Evolutionary conservation across 169 alveolate species (phyloP).

Genomic region (Miamiensis avidus): DNA sequence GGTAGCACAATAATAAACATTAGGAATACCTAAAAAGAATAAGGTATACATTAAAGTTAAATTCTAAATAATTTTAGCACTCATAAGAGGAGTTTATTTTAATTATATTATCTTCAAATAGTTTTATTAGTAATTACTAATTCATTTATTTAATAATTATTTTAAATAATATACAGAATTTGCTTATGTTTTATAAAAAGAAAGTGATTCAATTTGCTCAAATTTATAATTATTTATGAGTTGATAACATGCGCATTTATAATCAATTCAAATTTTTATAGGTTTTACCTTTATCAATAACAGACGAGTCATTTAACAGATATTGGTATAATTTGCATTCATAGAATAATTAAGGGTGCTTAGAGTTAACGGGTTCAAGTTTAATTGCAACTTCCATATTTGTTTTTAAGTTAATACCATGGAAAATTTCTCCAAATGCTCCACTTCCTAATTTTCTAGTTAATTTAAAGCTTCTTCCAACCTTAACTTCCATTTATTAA

Average conservation of each 20-base stretch:
- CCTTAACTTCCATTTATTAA: slow-evolving; percentile 54
- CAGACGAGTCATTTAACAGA: slow-evolving; percentile 33
- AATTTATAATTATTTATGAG: neutral
- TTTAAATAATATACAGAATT: neutral
- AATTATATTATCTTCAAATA: neutral
- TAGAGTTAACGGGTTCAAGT: slow-evolving; percentile 56
- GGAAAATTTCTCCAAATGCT: slow-evolving; percentile 83
- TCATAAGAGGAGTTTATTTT: slow-evolving; percentile 1
- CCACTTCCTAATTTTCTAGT: slow-evolving; percentile 78
- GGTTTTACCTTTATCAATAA: slow-evolving; percentile 34
- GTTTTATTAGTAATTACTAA: neutral
- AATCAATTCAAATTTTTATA: too few relatives aligned
- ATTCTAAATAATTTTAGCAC: too few relatives aligned
- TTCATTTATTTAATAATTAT: neutral
- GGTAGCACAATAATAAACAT: slow-evolving; percentile 47
- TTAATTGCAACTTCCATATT: slow-evolving; percentile 72
- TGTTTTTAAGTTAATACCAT: slow-evolving; percentile 62
- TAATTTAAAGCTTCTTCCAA: slow-evolving; percentile 74
- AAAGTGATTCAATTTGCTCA: neutral
- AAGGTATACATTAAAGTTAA: too few relatives aligned
- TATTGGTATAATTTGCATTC: slow-evolving; percentile 53
- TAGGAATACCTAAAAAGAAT: slow-evolving; percentile 31
- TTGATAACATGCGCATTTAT: too few relatives aligned
- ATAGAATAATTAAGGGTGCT: slow-evolving; percentile 61
- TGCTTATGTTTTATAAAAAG: neutral